Evolutionary conservation across 306 rosid species (phyloP).

Genomic region (Rosa persica): DNA sequence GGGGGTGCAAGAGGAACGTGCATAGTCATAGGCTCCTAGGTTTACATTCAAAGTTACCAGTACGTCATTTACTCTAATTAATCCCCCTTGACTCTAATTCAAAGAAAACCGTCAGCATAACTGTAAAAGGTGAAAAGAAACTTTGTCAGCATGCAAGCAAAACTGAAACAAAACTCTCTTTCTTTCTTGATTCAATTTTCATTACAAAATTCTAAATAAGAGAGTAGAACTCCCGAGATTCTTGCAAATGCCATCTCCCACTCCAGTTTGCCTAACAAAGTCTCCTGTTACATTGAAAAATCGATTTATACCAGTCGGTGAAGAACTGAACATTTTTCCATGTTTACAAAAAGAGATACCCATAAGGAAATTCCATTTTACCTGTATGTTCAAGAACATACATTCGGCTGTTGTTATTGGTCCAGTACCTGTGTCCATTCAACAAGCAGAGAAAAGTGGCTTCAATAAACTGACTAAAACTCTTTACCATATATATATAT

Average conservation of each 20-base stretch:
- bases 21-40: no score
- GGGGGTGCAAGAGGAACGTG: no score
- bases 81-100: no score
- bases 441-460: conserved; percentile 4
- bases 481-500: not conserved
- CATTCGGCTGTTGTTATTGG: conserved; percentile 61
- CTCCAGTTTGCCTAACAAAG: conserved; percentile 39
- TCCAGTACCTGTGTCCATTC: conserved; percentile 51
- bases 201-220: not conserved
- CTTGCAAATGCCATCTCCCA: conserved; percentile 53
- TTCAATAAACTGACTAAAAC: conserved; percentile 1
- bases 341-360: no score
- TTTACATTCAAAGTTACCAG: no score
- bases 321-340: not conserved
- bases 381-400: conserved; percentile 68
- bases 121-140: no score
- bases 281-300: conserved; percentile 42
- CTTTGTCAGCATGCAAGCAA: no score
- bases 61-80: no score
- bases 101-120: no score
- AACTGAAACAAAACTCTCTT: not conserved
- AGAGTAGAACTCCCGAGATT: conserved; percentile 50
- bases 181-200: not conserved
- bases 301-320: not conserved
- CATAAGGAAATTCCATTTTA: not conserved